These are phyloP conservation scores for Acanthamoeba culbertsoni DNA, from an alignment of 208 protist species.

Conservation along the genomic window DNA sequence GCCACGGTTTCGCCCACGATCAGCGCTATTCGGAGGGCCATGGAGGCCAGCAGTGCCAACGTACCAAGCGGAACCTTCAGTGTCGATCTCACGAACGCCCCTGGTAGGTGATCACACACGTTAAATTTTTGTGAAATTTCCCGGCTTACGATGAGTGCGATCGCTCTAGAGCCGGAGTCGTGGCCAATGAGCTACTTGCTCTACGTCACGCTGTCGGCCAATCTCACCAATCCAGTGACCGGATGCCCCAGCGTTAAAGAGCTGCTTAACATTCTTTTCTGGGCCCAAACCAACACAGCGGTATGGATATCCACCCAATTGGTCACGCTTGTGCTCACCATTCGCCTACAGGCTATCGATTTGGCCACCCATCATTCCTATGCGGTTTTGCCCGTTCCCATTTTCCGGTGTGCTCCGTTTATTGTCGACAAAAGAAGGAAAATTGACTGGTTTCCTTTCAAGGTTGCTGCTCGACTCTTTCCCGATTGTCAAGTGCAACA, in stretches of 20 bases:
- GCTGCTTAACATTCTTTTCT: background rate
- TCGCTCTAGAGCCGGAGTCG: background rate
- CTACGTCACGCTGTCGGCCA: background rate
- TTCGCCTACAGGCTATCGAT: background rate
- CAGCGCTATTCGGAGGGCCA: background rate
- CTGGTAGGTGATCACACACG: background rate
- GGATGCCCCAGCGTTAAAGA: background rate
- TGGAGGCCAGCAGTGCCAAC: background rate
- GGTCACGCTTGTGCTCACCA: background rate
- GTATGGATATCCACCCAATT: background rate
- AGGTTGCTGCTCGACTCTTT: background rate
- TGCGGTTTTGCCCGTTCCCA: background rate
- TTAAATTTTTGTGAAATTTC: background rate
- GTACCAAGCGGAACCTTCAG: background rate
- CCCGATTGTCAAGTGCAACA: background rate
- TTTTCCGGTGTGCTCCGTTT: background rate
- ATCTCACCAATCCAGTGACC: background rate
- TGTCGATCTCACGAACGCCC: background rate
- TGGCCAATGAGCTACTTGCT: slow-evolving; percentile 21
- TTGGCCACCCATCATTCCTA: background rate
- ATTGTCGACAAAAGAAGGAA: background rate
- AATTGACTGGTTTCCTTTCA: background rate
- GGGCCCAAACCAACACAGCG: background rate
- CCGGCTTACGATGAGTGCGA: background rate
- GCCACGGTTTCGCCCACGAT: background rate